Evolutionary conservation across 345 rosid species (phyloP).

Genomic region (Brassica cretica): DNA sequence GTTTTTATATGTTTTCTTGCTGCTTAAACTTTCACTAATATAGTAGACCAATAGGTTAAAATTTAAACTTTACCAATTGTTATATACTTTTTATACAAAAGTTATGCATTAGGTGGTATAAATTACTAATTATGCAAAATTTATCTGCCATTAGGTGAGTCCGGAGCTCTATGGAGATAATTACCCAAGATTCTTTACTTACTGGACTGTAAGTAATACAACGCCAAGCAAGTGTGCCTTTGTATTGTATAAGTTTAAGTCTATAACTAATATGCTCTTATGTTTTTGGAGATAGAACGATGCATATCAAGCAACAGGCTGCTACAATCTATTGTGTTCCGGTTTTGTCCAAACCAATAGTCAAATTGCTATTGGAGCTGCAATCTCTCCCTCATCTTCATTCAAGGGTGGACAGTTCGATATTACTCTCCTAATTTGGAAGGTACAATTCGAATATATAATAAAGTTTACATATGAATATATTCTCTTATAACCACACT

Average conservation of each 20-base stretch:
- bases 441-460: slow-evolving; percentile 52
- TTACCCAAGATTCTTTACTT: slow-evolving; percentile 94
- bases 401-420: slow-evolving; percentile 90
- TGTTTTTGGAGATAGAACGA: slow-evolving; percentile 55
- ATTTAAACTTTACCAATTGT: neutral
- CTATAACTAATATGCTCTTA: neutral
- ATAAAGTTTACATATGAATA: neutral
- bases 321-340: slow-evolving; percentile 92
- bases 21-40: neutral
- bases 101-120: neutral
- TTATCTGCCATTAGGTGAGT: slow-evolving; percentile 63
- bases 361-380: slow-evolving; percentile 90
- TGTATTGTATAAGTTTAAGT: neutral
- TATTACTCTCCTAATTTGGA: slow-evolving; percentile 87
- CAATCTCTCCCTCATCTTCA: slow-evolving; percentile 90
- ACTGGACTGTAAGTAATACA: slow-evolving; percentile 85
- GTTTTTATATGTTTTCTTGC: neutral
- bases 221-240: neutral
- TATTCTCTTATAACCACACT: neutral
- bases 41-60: neutral
- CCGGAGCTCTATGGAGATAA: slow-evolving; percentile 96
- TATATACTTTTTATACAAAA: neutral
- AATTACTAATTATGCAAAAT: slow-evolving; percentile 3
- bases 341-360: slow-evolving; percentile 95
- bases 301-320: slow-evolving; percentile 96